Conservation (phyloP, 202 grass and related monocot species). For the Elaeis oleifera region DNA sequence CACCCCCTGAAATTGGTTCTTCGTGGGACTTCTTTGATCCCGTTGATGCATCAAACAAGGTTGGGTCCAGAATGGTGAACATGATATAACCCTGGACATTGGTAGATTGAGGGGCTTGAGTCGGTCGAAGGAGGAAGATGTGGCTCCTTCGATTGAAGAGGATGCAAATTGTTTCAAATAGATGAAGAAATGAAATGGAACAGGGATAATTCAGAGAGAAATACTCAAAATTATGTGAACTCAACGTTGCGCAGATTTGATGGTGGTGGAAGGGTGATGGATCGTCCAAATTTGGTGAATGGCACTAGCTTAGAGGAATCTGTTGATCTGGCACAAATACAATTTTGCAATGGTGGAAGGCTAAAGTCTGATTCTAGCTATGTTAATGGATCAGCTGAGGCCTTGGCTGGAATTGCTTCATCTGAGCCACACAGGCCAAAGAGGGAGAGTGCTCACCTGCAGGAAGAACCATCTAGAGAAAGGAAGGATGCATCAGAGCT, state of each 20-base stretch:
- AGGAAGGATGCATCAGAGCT: slow-evolving; percentile 75
- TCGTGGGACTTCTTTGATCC: slow-evolving; percentile 92
- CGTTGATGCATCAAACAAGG: slow-evolving; percentile 18
- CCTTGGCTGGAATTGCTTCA: slow-evolving; percentile 27
- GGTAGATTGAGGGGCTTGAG: slow-evolving; percentile 48
- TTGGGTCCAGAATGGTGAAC: slow-evolving; percentile 26
- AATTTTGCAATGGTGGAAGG: slow-evolving; percentile 6
- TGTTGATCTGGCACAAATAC: slow-evolving; percentile 12
- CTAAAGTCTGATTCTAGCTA: not conserved
- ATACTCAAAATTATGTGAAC: not conserved
- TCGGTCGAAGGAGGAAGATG: slow-evolving; percentile 41
- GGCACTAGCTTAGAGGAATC: not conserved
- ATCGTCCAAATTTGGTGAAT: too few relatives aligned
- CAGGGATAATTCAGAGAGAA: not conserved
- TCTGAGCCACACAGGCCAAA: slow-evolving; percentile 28
- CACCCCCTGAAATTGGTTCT: slow-evolving; percentile 32
- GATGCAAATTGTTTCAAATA: slow-evolving; percentile 6
- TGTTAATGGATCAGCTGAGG: slow-evolving; percentile 11
- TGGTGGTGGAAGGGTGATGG: too few relatives aligned
- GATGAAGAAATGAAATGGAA: slow-evolving; percentile 13
- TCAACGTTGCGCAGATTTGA: too few relatives aligned
- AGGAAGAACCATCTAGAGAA: slow-evolving; percentile 54
- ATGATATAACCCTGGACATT: slow-evolving; percentile 33
- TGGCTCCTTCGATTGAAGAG: slow-evolving; percentile 36
- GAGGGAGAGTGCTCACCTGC: not conserved